Evolutionary conservation across 2,329 filamentous ascomycete species (phyloP).

Genomic region (Remersonia thermophila): DNA sequence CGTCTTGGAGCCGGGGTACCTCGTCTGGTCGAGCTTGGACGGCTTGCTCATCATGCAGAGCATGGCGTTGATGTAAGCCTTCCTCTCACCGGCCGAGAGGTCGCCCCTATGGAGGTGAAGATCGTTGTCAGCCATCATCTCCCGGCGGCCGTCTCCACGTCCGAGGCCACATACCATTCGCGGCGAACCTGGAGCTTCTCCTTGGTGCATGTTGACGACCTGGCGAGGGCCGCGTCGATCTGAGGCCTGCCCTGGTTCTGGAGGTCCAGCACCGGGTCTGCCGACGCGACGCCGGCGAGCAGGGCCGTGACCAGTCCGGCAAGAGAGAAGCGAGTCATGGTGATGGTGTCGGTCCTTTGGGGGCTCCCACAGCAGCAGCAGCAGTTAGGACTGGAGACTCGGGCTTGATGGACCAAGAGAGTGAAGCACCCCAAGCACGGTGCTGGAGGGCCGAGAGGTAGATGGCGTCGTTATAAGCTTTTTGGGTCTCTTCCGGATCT

Average conservation of each 20-base stretch:
- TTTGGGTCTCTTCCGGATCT: not conserved
- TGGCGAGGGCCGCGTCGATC: conserved; percentile 19
- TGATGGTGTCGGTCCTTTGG: not conserved
- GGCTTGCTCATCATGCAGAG: conserved; percentile 23
- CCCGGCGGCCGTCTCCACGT: not conserved
- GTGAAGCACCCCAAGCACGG: not conserved
- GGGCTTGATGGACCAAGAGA: not conserved
- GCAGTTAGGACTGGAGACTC: not conserved
- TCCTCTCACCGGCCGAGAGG: conserved; percentile 18
- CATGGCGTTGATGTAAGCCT: conserved; percentile 23
- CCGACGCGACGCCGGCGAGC: conserved; percentile 12
- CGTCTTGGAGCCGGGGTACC: conserved; percentile 22
- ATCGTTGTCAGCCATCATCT: not conserved
- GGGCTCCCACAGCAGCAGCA: not conserved
- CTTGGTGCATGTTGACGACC: conserved; percentile 23
- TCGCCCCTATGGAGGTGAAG: conserved; percentile 19
- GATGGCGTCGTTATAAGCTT: conserved; percentile 1
- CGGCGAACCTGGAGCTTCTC: conserved; percentile 20
- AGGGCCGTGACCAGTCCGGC: conserved; percentile 16
- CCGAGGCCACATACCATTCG: conserved; percentile 17
- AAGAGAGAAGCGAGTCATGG: conserved; percentile 16
- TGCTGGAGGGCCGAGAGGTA: not conserved
- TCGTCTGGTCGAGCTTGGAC: conserved; percentile 19
- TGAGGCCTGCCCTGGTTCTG: conserved; percentile 18
- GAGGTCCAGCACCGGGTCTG: conserved; percentile 20